These are phyloP conservation scores for Candida chilensis DNA, from an alignment of 805 yeast genomes.

Conservation along the genomic window DNA sequence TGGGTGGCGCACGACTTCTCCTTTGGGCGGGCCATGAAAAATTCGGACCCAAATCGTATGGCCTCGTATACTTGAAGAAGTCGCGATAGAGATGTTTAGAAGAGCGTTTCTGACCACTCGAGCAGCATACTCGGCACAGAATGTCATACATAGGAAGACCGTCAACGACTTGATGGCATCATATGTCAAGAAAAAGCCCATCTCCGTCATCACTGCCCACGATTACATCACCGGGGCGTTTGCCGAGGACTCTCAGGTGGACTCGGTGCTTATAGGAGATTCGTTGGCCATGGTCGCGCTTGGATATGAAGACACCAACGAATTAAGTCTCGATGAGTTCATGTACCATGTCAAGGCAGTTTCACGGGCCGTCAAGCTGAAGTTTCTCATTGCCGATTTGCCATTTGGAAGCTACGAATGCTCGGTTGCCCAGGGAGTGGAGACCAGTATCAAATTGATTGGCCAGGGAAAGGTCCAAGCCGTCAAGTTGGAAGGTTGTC, in stretches of 20 bases:
- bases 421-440: constrained; percentile 53
- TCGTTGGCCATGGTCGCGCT: constrained; percentile 87
- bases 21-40: too few species aligned
- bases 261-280: constrained; percentile 78
- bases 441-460: constrained; percentile 45
- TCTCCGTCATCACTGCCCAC: constrained; percentile 70
- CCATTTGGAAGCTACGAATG: constrained; percentile 85
- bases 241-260: constrained; percentile 60
- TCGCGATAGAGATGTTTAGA: too few species aligned
- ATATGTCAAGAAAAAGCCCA: too few species aligned
- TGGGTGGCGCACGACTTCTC: too few species aligned
- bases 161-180: too few species aligned
- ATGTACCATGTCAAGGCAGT: constrained; percentile 71
- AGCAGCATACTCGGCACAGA: too few species aligned
- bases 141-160: too few species aligned
- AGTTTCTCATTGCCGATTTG: constrained; percentile 74
- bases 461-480: constrained; percentile 54
- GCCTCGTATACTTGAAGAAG: too few species aligned
- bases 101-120: too few species aligned
- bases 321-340: constrained; percentile 72
- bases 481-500: constrained; percentile 81
- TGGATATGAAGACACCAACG: constrained; percentile 73
- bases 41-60: too few species aligned
- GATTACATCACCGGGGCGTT: constrained; percentile 71
- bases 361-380: constrained; percentile 52